phyloP scores from a whole-genome alignment of 805 yeast species.

The Saccharomycopsis schoenii region DNA sequence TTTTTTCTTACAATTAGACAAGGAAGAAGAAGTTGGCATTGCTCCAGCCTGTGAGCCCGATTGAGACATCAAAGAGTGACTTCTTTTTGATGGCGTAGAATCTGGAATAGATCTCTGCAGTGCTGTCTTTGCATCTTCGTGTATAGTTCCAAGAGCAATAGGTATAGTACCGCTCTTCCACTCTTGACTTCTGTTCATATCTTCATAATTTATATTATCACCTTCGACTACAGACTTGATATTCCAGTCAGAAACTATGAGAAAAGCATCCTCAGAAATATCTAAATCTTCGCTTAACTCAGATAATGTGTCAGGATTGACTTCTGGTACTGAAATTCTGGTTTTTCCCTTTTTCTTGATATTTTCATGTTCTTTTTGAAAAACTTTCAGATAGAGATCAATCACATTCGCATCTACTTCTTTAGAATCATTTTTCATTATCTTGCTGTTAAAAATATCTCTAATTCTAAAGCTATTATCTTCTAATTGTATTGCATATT shows the following conservation, averaged over 20 bases:
- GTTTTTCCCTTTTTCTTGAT: not conserved
- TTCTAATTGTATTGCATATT: not conserved
- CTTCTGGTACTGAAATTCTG: not conserved
- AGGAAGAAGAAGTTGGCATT: not conserved
- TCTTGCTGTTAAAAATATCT: not conserved
- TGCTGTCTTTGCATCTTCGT: too few relatives aligned
- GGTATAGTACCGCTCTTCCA: not conserved
- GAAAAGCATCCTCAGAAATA: not conserved
- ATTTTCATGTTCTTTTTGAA: not conserved
- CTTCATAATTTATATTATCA: not conserved
- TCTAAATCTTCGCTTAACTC: not conserved
- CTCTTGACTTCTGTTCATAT: not conserved
- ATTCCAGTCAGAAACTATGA: not conserved
- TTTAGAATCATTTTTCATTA: not conserved
- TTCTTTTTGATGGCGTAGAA: not conserved
- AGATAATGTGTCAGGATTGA: not conserved
- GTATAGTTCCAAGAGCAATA: not conserved
- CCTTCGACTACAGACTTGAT: not conserved
- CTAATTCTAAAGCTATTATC: not conserved
- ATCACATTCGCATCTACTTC: not conserved
- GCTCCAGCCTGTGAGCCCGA: not conserved
- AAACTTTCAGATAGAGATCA: not conserved
- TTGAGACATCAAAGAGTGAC: not conserved
- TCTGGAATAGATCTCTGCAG: not conserved
- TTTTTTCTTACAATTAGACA: not conserved